Percentiles rank a stretch among this genome's conserved stretches.
Conservation (phyloP, 2,329 filamentous ascomycete species). For the Periconia digitata region DNA sequence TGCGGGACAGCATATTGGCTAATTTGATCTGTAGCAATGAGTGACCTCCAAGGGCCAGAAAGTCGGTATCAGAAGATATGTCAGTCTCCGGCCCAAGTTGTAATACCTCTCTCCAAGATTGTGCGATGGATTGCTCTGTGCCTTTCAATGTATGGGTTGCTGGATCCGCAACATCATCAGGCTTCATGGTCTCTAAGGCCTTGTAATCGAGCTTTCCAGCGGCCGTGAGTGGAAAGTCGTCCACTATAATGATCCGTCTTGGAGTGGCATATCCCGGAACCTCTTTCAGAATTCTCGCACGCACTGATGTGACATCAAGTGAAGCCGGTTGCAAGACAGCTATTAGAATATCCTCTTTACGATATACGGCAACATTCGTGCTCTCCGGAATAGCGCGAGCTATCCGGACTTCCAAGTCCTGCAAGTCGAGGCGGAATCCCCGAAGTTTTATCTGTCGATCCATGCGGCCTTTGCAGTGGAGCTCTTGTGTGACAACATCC, state of each 20-base stretch:
- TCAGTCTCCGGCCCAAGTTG: not conserved
- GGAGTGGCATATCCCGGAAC: constrained; percentile 28
- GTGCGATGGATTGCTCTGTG: not conserved
- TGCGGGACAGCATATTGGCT: constrained; percentile 3
- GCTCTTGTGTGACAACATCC: constrained; percentile 30
- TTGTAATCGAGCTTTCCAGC: constrained; percentile 40
- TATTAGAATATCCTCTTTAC: constrained; percentile 26
- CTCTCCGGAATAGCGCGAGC: not conserved
- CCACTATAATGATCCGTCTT: constrained; percentile 19
- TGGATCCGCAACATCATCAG: not conserved
- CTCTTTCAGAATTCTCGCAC: constrained; percentile 1
- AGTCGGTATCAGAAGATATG: constrained; percentile 16
- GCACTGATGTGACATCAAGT: constrained; percentile 7
- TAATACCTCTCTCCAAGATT: constrained; percentile 7
- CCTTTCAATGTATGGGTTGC: no score
- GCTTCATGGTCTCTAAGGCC: constrained; percentile 13
- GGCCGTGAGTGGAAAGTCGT: constrained; percentile 32
- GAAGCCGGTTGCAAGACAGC: constrained; percentile 26
- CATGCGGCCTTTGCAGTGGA: constrained; percentile 44
- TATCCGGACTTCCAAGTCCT: constrained; percentile 41
- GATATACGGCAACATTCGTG: constrained; percentile 27
- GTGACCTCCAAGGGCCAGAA: constrained; percentile 31
- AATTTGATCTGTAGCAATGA: constrained; percentile 28
- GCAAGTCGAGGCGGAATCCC: constrained; percentile 45
- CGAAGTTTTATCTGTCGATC: constrained; percentile 47